phyloP scores from a whole-genome alignment of 225 moss, liverwort and hornwort genomes.

The Physcomitrium patens region DNA sequence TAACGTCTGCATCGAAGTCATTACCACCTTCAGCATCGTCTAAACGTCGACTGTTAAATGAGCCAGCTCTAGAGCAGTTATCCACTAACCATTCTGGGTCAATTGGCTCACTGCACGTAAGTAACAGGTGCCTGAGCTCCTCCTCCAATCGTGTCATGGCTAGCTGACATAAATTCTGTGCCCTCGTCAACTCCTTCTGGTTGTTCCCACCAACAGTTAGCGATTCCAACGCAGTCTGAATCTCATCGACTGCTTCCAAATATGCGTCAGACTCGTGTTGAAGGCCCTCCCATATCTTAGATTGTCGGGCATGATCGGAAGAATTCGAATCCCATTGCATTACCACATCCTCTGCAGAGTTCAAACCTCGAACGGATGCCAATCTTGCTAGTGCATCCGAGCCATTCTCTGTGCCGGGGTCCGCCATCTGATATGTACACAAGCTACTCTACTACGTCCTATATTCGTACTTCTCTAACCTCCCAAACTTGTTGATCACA shows the following conservation, averaged over 20 bases:
- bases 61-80: slow-evolving; percentile 69
- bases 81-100: slow-evolving; percentile 97
- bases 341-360: slow-evolving; percentile 73
- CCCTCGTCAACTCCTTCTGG: slow-evolving; percentile 46
- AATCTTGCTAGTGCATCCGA: slow-evolving; percentile 22
- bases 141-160: slow-evolving; percentile 89
- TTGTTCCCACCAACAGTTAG: slow-evolving; percentile 45
- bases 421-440: slow-evolving; percentile 43
- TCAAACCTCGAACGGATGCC: slow-evolving; percentile 49
- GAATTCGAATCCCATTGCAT: slow-evolving; percentile 83
- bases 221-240: slow-evolving; percentile 70
- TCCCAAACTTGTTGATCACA: not conserved
- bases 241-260: slow-evolving; percentile 88
- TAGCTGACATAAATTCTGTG: slow-evolving; percentile 73
- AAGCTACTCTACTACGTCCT: slow-evolving; percentile 1
- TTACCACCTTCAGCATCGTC: slow-evolving; percentile 53
- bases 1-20: slow-evolving; percentile 18
- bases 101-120: slow-evolving; percentile 80
- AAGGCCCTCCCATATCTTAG: slow-evolving; percentile 89
- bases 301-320: slow-evolving; percentile 76
- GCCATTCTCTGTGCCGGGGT: slow-evolving; percentile 23
- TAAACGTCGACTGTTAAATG: slow-evolving; percentile 54
- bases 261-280: slow-evolving; percentile 77
- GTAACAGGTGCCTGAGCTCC: slow-evolving; percentile 91
- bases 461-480: not conserved